Conservation (phyloP, 169 alveolate genomes). For the Besnoitia besnoiti region DNA sequence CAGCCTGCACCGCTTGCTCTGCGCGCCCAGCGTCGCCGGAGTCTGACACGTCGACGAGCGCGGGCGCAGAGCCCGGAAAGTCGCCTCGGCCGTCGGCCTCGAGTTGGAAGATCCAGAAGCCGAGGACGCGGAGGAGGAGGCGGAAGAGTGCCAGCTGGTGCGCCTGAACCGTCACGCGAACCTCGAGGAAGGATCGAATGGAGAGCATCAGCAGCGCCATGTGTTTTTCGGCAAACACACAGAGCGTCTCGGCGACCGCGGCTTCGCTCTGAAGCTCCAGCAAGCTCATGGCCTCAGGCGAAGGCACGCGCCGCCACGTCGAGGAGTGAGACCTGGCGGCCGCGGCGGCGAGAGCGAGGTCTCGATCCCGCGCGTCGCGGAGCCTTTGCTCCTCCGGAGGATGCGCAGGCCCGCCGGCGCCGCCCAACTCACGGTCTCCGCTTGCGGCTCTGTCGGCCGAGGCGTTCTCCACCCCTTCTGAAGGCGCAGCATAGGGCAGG, state of each 20-base stretch:
- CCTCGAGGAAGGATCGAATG: slow-evolving; percentile 7
- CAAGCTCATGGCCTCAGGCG: background rate
- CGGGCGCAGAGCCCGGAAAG: no score
- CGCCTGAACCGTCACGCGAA: background rate
- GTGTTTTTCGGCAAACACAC: background rate
- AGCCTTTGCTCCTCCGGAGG: background rate
- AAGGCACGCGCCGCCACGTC: background rate
- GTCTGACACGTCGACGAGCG: no score
- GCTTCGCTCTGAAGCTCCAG: background rate
- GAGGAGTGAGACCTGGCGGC: background rate
- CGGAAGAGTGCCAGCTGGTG: background rate
- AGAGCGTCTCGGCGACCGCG: background rate
- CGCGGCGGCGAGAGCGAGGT: background rate
- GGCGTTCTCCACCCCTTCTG: background rate
- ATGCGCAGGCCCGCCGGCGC: background rate
- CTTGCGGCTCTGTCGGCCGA: background rate
- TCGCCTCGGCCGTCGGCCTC: no score
- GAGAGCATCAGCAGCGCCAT: background rate
- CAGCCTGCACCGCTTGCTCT: background rate
- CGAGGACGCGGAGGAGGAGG: slow-evolving; percentile 13
- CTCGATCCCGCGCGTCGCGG: background rate
- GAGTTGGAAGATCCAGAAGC: background rate
- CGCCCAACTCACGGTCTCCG: background rate
- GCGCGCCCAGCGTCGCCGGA: no score
- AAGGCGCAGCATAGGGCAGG: background rate